These are phyloP conservation scores for Fomitiporia mediterranea DNA, from an alignment of 1,284 basidiomycete genomes.

Conservation along the genomic window DNA sequence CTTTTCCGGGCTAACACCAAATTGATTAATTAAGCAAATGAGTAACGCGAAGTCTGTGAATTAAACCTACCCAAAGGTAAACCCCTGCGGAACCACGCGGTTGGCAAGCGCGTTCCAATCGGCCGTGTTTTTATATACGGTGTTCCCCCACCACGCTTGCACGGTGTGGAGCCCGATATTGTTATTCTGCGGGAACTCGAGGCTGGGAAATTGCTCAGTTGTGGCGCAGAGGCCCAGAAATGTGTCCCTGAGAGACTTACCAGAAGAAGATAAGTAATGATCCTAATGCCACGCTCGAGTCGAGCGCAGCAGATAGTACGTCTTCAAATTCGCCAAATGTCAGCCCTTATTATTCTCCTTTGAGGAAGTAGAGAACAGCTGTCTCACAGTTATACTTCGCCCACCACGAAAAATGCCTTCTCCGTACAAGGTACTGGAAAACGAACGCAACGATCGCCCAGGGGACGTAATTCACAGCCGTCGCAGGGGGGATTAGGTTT, in stretches of 20 bases:
- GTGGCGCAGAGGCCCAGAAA: neutral
- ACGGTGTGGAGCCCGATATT: constrained; percentile 37
- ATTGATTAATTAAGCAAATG: neutral
- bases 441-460: constrained; percentile 56
- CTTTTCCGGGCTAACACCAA: neutral
- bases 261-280: constrained; percentile 47
- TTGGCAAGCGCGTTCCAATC: constrained; percentile 33
- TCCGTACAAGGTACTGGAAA: constrained; percentile 48
- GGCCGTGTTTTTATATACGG: constrained; percentile 37
- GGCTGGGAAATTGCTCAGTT: constrained; percentile 25
- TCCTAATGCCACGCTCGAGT: constrained; percentile 45
- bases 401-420: constrained; percentile 52
- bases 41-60: neutral
- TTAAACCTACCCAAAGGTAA: constrained; percentile 32
- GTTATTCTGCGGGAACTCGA: constrained; percentile 46
- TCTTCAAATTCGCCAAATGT: constrained; percentile 31
- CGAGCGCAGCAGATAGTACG: constrained; percentile 47
- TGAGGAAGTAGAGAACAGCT: neutral
- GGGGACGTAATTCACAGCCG: constrained; percentile 54
- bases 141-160: constrained; percentile 50
- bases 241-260: constrained; percentile 27
- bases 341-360: too few species aligned
- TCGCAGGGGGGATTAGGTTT: constrained; percentile 38
- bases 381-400: constrained; percentile 53
- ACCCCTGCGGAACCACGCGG: constrained; percentile 24